phyloP scores from a whole-genome alignment of 805 yeast genomes.

The Starmerella scarabaei region DNA sequence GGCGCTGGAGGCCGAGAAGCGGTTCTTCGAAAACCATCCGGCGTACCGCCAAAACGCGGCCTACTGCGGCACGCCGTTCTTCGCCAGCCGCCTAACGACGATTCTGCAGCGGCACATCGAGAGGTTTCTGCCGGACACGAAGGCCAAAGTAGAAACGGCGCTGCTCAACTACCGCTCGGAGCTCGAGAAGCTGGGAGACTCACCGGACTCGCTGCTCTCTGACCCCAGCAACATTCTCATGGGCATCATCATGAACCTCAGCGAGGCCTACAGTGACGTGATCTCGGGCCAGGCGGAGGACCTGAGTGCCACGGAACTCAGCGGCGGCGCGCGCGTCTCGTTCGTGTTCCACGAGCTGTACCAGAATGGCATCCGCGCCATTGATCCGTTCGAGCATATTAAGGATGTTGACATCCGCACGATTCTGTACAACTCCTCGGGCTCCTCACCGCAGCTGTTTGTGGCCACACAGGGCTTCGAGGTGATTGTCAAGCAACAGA shows the following conservation, averaged over 20 bases:
- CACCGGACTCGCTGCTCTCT: constrained; percentile 34
- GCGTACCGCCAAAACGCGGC: constrained; percentile 87
- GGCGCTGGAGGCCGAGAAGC: constrained; percentile 69
- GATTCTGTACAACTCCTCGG: constrained; percentile 91
- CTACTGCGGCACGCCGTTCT: constrained; percentile 95
- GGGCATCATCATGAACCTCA: constrained; percentile 80
- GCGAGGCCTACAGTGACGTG: constrained; percentile 81
- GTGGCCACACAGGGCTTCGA: constrained; percentile 97
- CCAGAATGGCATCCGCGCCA: constrained; percentile 78
- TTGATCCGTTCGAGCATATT: constrained; percentile 94
- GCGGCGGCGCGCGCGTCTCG: constrained; percentile 96
- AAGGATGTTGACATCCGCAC: constrained; percentile 93
- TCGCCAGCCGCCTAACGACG: constrained; percentile 81
- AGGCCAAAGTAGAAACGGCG: constrained; percentile 74
- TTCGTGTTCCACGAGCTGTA: constrained; percentile 94
- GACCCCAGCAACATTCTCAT: constrained; percentile 86
- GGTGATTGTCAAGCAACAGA: constrained; percentile 86
- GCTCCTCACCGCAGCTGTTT: constrained; percentile 89
- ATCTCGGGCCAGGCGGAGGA: constrained; percentile 89
- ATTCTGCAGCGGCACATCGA: constrained; percentile 83
- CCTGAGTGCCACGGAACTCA: constrained; percentile 72
- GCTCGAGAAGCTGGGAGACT: constrained; percentile 69
- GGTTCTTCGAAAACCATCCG: constrained; percentile 77
- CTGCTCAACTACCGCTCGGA: constrained; percentile 75
- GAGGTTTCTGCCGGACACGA: constrained; percentile 82